phyloP scores from a whole-genome alignment of 2,329 filamentous ascomycete species.

The Fusarium xylarioides region DNA sequence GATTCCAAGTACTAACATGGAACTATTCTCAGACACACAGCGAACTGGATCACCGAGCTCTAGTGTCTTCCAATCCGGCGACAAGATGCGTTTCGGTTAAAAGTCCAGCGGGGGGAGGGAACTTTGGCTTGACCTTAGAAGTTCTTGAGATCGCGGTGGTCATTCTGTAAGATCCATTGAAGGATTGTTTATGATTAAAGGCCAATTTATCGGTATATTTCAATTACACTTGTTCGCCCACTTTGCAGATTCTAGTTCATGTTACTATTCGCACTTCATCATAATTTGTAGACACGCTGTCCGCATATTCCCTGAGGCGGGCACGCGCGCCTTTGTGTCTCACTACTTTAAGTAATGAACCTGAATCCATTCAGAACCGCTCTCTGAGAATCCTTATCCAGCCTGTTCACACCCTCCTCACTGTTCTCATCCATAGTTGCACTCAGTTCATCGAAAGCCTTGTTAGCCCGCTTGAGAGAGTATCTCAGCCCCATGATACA shows the following conservation, averaged over 20 bases:
- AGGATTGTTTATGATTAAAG: too few relatives aligned
- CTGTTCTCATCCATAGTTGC: not conserved
- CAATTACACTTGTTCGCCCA: rapidly evolving
- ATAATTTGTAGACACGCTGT: rapidly evolving
- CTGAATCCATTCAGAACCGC: not conserved
- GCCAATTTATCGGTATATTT: too few relatives aligned
- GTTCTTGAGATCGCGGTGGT: too few relatives aligned
- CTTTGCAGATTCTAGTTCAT: too few relatives aligned
- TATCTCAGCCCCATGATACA: not conserved
- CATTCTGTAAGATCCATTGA: too few relatives aligned
- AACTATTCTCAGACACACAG: not conserved
- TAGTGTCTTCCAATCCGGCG: not conserved
- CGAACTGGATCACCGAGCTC: not conserved
- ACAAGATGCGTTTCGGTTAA: too few relatives aligned
- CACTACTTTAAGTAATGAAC: not conserved
- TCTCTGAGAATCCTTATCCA: not conserved
- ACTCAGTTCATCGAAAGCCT: not conserved
- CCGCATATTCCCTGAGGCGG: rapidly evolving
- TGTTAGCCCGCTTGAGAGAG: not conserved
- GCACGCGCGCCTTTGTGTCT: rapidly evolving
- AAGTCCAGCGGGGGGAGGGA: too few relatives aligned
- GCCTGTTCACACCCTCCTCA: not conserved
- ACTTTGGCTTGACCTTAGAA: not conserved
- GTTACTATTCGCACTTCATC: not conserved
- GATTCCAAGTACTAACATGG: not conserved